phyloP scores from a whole-genome alignment of 139 green algal species.

The Chlorella sp. region DNA sequence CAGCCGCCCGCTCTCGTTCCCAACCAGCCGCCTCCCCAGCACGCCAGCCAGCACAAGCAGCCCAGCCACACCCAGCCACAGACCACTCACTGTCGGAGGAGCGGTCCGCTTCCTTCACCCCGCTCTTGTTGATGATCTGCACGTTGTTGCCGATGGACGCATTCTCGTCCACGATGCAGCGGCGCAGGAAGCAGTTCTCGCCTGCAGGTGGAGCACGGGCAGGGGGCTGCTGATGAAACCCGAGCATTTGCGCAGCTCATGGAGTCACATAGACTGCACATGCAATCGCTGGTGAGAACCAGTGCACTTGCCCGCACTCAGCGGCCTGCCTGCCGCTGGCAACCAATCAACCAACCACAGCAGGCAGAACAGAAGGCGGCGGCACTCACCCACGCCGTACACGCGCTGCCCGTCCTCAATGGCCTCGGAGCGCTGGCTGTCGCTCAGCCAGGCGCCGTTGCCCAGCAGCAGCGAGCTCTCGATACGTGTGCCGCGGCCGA shows the following conservation, averaged over 20 bases:
- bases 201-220: neutral
- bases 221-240: too few species aligned
- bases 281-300: too few species aligned
- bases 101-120: constrained; percentile 68
- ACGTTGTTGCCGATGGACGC: constrained; percentile 68
- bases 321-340: too few species aligned
- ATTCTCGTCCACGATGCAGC: constrained; percentile 81
- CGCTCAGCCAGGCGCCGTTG: constrained; percentile 71
- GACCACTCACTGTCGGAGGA: constrained; percentile 26
- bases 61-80: too few species aligned
- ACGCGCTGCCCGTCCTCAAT: constrained; percentile 35
- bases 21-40: too few species aligned
- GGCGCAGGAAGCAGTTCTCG: constrained; percentile 54
- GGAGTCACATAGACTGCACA: too few species aligned
- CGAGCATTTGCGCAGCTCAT: too few species aligned
- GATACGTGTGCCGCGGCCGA: constrained; percentile 63
- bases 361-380: too few species aligned
- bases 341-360: too few species aligned
- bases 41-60: too few species aligned
- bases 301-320: too few species aligned
- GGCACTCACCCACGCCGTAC: constrained; percentile 60
- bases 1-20: too few species aligned
- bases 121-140: constrained; percentile 75
- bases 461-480: constrained; percentile 83
- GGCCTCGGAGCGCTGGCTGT: constrained; percentile 27